Evolutionary conservation across 2,329 filamentous ascomycete genomes (phyloP).

Genomic region (Ophiostoma sp.): DNA sequence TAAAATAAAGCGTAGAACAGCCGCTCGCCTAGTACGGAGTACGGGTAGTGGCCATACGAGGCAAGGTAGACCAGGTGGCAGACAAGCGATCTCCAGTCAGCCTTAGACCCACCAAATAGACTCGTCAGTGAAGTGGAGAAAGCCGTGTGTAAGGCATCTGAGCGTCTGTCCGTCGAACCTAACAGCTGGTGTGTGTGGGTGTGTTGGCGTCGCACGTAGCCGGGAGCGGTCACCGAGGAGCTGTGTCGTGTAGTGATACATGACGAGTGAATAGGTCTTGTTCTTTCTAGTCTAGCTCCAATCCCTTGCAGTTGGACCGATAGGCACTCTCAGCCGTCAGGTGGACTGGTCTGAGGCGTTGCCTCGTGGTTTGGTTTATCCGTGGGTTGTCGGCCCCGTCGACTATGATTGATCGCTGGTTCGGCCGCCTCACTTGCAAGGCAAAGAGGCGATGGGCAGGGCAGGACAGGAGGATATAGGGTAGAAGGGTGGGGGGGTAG

Average conservation of each 20-base stretch:
- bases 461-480: no score
- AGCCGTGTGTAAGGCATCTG: neutral
- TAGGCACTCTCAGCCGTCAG: neutral
- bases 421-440: no score
- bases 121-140: neutral
- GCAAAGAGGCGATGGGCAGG: no score
- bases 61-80: neutral
- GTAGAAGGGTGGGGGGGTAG: no score
- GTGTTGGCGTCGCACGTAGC: neutral
- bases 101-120: conserved; percentile 9
- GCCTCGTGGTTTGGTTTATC: no score
- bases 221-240: conserved; percentile 4
- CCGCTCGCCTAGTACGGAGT: neutral
- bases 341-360: no score
- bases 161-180: neutral
- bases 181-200: no score
- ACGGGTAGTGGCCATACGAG: neutral
- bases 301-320: neutral
- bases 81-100: neutral
- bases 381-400: no score
- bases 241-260: neutral
- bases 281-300: no score
- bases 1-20: neutral
- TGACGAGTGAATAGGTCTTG: no score
- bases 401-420: no score